Conservation (phyloP, 202 grass and related monocot species). For the Musa balbisiana region DNA sequence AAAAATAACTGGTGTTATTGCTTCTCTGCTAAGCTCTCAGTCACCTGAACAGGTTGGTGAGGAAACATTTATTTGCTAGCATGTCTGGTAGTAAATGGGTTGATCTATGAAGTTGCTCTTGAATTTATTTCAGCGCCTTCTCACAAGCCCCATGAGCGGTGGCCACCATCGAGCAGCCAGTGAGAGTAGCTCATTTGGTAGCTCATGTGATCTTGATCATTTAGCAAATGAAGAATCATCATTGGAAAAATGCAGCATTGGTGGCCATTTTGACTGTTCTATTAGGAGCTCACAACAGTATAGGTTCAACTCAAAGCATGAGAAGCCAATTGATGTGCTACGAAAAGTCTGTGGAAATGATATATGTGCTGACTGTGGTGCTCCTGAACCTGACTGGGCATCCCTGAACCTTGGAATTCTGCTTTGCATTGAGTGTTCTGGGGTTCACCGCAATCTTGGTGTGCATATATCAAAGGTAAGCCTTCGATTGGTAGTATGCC, state of each 20-base stretch:
- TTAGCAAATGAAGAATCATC: conserved; percentile 68
- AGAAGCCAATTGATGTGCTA: conserved; percentile 90
- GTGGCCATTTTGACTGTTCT: conserved; percentile 76
- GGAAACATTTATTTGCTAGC: conserved; percentile 5
- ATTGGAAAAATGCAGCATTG: conserved; percentile 53
- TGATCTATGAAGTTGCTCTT: not conserved
- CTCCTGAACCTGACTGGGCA: conserved; percentile 86
- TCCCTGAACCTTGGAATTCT: conserved; percentile 94
- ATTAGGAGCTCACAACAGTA: conserved; percentile 59
- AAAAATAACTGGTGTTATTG: conserved; percentile 97
- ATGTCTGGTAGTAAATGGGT: conserved; percentile 5
- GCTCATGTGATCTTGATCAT: conserved; percentile 87
- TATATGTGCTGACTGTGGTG: conserved; percentile 74
- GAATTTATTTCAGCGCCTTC: conserved; percentile 54
- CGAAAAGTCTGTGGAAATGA: conserved; percentile 79
- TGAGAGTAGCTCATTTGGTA: conserved; percentile 83
- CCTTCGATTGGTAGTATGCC: not conserved
- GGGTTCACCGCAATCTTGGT: conserved; percentile 92
- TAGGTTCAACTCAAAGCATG: conserved; percentile 67
- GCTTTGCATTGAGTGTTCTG: conserved; percentile 89
- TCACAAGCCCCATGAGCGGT: conserved; percentile 58
- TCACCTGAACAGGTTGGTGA: conserved; percentile 54
- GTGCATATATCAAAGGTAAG: conserved; percentile 95
- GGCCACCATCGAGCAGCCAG: conserved; percentile 68
- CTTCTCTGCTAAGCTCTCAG: conserved; percentile 72